Evolutionary conservation across 2,329 filamentous ascomycete species (phyloP), one percentile per base, ranked within the genome.

Genomic region (Neopestalotiopsis sp.): DNA sequence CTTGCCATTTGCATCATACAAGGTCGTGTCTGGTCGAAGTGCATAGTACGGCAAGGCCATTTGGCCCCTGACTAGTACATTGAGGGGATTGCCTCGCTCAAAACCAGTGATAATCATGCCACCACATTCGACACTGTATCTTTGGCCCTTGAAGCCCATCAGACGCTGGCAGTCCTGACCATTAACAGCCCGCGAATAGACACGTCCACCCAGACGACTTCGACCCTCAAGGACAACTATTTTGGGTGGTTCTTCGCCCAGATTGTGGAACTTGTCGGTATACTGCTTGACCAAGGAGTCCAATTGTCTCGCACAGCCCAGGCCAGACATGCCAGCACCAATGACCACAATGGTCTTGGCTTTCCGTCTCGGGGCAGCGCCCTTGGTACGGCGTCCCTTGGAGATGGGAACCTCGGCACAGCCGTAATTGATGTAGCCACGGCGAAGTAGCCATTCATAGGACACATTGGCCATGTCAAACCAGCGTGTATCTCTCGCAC

Each of bases 21-120:
- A 90, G 9, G 94, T 96, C 17, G 95, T 95, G 52, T 90, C 89
- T n/a, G 89, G 84, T 72, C 90, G 91, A 70, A 99, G 84, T 30
- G 92, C 86, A 79, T 98, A 94, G 78, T 97, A 98, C 17, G 91
- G 91, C 24, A 99, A 86, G 32, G 92, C 93, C 63, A 99, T 86
- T 80, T 99, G 97, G 17, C 94, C 95, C 73, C 96, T 91, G 68
- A 99, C 91, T 69, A 99, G 90, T 63, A 95, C 89, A 78, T 98
- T 97, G 74, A 99, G 83, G 4, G 96, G 96, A 75, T 99, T 99
- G 20, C 97, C 97, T 72, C 94, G 90, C 73, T 98, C 94, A 78
- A 98, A 99, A 0, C 96, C 96, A 42, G 97, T 98, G 70, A 99
- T 94, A 70, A 99, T 98, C 86, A 99, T 97, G 67, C 95, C 96